Evolutionary conservation across 1,284 basidiomycete genomes (phyloP).

Genomic region (Amylostereum areolatum): DNA sequence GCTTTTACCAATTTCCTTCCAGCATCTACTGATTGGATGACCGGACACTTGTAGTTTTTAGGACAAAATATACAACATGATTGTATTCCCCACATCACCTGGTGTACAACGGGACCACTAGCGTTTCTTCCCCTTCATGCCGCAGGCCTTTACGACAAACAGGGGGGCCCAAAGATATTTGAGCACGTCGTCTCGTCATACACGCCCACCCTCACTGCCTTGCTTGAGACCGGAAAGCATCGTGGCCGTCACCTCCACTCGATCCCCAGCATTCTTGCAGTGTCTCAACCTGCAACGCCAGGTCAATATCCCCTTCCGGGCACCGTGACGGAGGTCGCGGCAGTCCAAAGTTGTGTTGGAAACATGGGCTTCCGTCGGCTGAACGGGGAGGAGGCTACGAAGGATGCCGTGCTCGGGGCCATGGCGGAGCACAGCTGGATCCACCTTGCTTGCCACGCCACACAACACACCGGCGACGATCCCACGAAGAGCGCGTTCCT

Average conservation of each 20-base stretch:
- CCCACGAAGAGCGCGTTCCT: neutral
- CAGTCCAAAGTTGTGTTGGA: too few species aligned
- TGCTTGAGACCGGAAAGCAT: neutral
- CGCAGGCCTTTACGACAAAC: neutral
- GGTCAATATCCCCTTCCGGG: neutral
- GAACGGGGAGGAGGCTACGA: neutral
- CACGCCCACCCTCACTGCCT: neutral
- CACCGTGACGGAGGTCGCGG: neutral
- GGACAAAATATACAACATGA: neutral
- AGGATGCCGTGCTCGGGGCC: neutral
- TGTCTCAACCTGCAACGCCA: neutral
- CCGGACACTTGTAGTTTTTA: neutral
- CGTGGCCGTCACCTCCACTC: neutral
- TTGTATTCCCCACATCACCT: neutral
- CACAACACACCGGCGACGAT: neutral
- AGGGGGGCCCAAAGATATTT: neutral
- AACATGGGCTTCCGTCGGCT: too few species aligned
- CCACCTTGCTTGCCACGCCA: neutral
- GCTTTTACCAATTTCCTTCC: neutral
- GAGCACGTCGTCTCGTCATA: neutral
- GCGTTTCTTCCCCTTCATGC: neutral
- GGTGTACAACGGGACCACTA: neutral
- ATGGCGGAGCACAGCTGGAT: neutral
- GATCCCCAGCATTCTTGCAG: neutral
- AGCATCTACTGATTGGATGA: neutral